phyloP scores from a whole-genome alignment of 805 yeast species.

The Ogataea nonfermentans region DNA sequence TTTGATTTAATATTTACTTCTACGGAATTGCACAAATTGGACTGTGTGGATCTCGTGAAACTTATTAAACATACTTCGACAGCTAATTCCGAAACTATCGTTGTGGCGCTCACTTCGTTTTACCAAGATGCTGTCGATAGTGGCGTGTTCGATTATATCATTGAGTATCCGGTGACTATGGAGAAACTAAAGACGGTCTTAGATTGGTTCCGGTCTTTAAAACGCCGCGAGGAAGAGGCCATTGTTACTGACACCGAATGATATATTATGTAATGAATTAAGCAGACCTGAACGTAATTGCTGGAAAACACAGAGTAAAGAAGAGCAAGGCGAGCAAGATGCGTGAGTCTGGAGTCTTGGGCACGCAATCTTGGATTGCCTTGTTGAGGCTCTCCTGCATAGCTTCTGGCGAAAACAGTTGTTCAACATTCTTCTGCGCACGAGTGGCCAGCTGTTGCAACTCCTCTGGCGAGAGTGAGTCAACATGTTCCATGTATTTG shows the following conservation, averaged over 20 bases:
- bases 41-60: constrained; percentile 73
- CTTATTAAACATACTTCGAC: constrained; percentile 73
- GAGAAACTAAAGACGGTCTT: constrained; percentile 34
- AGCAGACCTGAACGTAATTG: neutral
- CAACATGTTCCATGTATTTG: constrained; percentile 42
- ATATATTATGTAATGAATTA: constrained; percentile 1
- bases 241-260: constrained; percentile 35
- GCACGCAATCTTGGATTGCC: constrained; percentile 17
- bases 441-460: constrained; percentile 9
- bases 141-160: constrained; percentile 60
- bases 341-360: constrained; percentile 6
- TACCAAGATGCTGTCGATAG: constrained; percentile 60
- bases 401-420: constrained; percentile 44
- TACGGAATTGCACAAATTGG: constrained; percentile 61
- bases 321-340: neutral
- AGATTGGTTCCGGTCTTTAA: constrained; percentile 22
- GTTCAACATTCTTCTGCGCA: constrained; percentile 37
- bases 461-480: constrained; percentile 19
- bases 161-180: constrained; percentile 66
- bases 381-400: constrained; percentile 34
- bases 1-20: constrained; percentile 85
- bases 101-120: constrained; percentile 71
- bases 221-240: constrained; percentile 31
- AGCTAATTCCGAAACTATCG: constrained; percentile 72
- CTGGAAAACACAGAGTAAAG: constrained; percentile 1